These are phyloP conservation scores for Syzygium malaccense DNA, from an alignment of 441 rosid genomes.

Conservation along the genomic window DNA sequence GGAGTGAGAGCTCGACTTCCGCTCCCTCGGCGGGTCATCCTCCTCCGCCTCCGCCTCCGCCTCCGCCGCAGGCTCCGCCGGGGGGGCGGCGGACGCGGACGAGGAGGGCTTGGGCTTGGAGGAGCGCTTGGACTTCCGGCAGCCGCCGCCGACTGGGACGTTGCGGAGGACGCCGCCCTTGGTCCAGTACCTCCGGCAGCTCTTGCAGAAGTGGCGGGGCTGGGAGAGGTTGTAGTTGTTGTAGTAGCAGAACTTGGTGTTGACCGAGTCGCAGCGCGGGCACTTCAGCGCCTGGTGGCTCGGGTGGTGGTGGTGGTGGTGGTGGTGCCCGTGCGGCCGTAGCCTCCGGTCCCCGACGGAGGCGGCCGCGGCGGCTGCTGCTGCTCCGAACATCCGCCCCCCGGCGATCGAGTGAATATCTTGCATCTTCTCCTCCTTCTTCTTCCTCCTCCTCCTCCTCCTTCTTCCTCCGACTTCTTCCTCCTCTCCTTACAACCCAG, in stretches of 20 bases:
- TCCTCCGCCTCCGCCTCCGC: conserved; percentile 1
- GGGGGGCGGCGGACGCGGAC: not conserved
- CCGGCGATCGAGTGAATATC: conserved; percentile 41
- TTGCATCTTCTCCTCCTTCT: conserved; percentile 29
- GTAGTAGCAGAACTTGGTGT: conserved; percentile 92
- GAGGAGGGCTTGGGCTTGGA: conserved; percentile 34
- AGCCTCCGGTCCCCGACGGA: conserved; percentile 56
- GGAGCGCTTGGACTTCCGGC: conserved; percentile 66
- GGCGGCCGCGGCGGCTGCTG: conserved; percentile 19
- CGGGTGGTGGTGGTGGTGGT: conserved; percentile 22
- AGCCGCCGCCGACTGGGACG: conserved; percentile 92
- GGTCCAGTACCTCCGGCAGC: conserved; percentile 93
- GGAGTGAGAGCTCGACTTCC: conserved; percentile 42
- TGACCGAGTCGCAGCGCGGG: conserved; percentile 78
- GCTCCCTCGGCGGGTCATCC: conserved; percentile 11
- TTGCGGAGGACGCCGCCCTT: conserved; percentile 91
- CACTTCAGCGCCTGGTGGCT: conserved; percentile 74
- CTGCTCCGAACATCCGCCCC: conserved; percentile 25
- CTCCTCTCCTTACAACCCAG: not conserved
- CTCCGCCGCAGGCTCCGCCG: not conserved
- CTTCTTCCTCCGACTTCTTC: not conserved
- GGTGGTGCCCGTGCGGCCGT: conserved; percentile 31
- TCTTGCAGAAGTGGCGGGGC: conserved; percentile 93
- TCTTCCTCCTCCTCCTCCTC: not conserved
- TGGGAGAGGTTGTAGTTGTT: conserved; percentile 92